Evolutionary conservation across 345 rosid genomes (phyloP), one percentile per base, ranked within the genome.

Genomic region (Corymbia maculata): DNA sequence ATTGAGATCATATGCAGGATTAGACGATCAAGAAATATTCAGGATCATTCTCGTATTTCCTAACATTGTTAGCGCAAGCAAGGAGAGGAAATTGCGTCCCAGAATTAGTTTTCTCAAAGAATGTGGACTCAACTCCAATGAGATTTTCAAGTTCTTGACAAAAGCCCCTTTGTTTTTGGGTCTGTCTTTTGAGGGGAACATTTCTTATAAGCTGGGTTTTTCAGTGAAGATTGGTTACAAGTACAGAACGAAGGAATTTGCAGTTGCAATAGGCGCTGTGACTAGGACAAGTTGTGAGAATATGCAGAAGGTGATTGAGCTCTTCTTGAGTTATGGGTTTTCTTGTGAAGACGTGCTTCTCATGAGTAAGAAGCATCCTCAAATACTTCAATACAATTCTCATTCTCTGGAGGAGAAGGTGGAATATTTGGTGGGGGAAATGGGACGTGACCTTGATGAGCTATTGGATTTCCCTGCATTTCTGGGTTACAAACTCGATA

Each of bases 331-430:
- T 59, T 95, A 93, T 13, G 94, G 96, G 24, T 93, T 97, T 45
- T 94, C 95, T 21, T 91, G 80, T 26, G 91, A 86, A 68, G 97
- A 95, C 87, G 94, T 95, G 87, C 89, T 90, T 86, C 87, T 90
- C 89, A 97, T 97, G 98, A 93, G 97, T 93, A 95, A 92, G 91
- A 95, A 94, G 92, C 98, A 97, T 84, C 99, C 98, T 91, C 97
- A 93, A 84, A 90, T 96, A 86, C 90, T 97, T 89, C 96, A 95
- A 91, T 96, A 94, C 90, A 94, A 89, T 55, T 92, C 91, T 45
- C 59, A 53, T 52, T 93, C 97, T 26, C 91, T 95, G 87, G 93
- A 91, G 89, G 95, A 96, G 89, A 97, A 95, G 90, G 85, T 95
- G 93, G 95, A 95, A 89, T 97, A 95, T 90, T 92, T 97, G 93